Percentiles rank a stretch among this genome's conserved stretches.
These are phyloP conservation scores for Fusarium buxicola DNA, from an alignment of 2,329 filamentous ascomycete genomes.

Conservation along the genomic window DNA sequence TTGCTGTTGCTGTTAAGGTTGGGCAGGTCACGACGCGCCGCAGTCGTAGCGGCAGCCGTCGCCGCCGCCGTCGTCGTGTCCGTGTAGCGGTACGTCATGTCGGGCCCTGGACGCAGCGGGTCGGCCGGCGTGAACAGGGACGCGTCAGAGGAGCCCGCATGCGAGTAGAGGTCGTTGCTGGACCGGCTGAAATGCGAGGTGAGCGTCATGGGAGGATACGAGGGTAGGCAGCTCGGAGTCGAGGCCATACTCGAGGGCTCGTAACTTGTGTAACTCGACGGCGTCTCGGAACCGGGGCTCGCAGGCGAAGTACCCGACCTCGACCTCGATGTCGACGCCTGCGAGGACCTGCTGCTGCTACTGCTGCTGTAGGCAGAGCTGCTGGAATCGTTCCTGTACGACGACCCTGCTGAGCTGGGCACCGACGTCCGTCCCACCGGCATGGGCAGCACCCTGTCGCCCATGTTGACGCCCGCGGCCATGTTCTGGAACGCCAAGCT, in stretches of 20 bases:
- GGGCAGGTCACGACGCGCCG: conserved; percentile 30
- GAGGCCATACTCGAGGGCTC: conserved; percentile 38
- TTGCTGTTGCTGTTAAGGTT: conserved; percentile 21
- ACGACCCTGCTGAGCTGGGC: conserved; percentile 31
- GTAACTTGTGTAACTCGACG: conserved; percentile 43
- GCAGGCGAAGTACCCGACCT: conserved; percentile 36
- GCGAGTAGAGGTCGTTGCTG: conserved; percentile 37
- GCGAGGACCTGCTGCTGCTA: conserved; percentile 27
- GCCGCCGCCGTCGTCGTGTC: conserved; percentile 44
- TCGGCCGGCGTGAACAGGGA: conserved; percentile 24
- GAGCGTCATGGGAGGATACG: conserved; percentile 33
- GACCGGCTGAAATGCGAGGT: conserved; percentile 31
- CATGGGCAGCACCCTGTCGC: conserved; percentile 39
- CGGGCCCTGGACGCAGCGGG: conserved; percentile 28
- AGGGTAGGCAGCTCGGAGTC: conserved; percentile 30
- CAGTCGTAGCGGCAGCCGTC: conserved; percentile 16
- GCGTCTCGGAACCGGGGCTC: conserved; percentile 37
- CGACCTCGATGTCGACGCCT: conserved; percentile 30
- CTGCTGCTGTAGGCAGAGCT: conserved; percentile 40
- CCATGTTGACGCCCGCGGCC: conserved; percentile 24
- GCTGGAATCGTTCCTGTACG: conserved; percentile 45
- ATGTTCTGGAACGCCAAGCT: conserved; percentile 39
- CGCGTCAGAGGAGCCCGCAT: conserved; percentile 28
- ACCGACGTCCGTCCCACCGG: conserved; percentile 34
- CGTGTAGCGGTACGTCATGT: conserved; percentile 49